phyloP scores from a whole-genome alignment of 768 basidiomycete species.

The Termitomyces sp. region DNA sequence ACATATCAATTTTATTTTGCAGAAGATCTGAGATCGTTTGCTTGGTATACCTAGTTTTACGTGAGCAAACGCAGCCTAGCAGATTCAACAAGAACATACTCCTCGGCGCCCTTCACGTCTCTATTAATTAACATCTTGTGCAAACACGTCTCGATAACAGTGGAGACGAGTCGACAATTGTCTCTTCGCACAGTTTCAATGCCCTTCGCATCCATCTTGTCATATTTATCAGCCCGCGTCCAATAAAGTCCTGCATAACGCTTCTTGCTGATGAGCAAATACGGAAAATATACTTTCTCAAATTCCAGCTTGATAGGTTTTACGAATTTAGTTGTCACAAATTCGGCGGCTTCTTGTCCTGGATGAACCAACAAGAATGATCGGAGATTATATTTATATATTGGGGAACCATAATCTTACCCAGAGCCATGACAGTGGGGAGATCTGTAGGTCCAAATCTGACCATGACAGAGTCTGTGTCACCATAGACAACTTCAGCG shows the following conservation, averaged over 20 bases:
- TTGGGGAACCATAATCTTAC: constrained; percentile 32
- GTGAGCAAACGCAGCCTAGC: not conserved
- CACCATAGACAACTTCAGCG: constrained; percentile 96
- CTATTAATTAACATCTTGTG: constrained; percentile 97
- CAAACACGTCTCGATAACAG: constrained; percentile 96
- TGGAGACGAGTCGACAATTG: constrained; percentile 97
- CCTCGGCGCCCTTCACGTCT: constrained; percentile 91
- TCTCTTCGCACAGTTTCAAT: constrained; percentile 99
- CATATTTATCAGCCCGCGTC: constrained; percentile 93
- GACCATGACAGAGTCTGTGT: constrained; percentile 99
- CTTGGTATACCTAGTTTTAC: constrained; percentile 74
- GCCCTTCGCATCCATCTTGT: constrained; percentile 99
- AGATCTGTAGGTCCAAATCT: constrained; percentile 91
- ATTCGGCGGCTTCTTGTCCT: constrained; percentile 91
- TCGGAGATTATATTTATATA: not conserved
- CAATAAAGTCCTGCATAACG: constrained; percentile 98
- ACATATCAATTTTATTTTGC: constrained; percentile 98
- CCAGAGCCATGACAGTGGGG: constrained; percentile 83
- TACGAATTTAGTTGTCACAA: constrained; percentile 88
- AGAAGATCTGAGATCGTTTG: constrained; percentile 90
- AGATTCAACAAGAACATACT: constrained; percentile 40
- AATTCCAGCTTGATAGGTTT: constrained; percentile 98
- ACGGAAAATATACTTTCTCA: constrained; percentile 99
- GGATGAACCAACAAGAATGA: constrained; percentile 4
- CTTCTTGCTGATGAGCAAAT: constrained; percentile 97